Evolutionary conservation across 1,139 yeast species (phyloP).

Genomic region (Geotrichum reessii): DNA sequence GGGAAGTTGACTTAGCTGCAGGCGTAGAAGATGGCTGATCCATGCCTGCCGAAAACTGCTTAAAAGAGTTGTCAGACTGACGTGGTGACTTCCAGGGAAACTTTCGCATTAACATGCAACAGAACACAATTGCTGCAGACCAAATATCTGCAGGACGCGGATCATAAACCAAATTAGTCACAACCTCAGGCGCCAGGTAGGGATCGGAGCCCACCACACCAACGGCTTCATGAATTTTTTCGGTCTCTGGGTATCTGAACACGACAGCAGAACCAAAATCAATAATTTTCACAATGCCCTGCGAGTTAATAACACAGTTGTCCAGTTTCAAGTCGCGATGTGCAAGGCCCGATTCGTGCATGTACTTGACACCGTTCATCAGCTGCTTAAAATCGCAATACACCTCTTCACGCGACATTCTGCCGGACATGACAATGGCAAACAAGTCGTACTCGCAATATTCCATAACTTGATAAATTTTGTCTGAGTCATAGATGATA

Average conservation of each 20-base stretch:
- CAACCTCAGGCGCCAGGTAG: slow-evolving; percentile 89
- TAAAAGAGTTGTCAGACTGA: slow-evolving; percentile 74
- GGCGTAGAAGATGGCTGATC: slow-evolving; percentile 9
- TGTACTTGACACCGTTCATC: slow-evolving; percentile 70
- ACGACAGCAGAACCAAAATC: slow-evolving; percentile 95
- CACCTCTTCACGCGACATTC: slow-evolving; percentile 79
- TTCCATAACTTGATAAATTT: slow-evolving; percentile 89
- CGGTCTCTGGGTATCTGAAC: slow-evolving; percentile 83
- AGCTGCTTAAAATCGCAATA: slow-evolving; percentile 90
- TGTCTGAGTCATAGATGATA: slow-evolving; percentile 81
- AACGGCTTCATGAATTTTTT: slow-evolving; percentile 70
- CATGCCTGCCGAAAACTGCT: slow-evolving; percentile 43
- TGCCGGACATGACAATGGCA: slow-evolving; percentile 92
- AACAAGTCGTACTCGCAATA: slow-evolving; percentile 89
- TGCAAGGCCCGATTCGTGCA: slow-evolving; percentile 83
- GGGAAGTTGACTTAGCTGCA: slow-evolving; percentile 4
- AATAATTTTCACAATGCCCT: no score
- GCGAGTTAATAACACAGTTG: slow-evolving; percentile 80
- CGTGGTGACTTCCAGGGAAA: slow-evolving; percentile 98
- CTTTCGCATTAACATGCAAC: slow-evolving; percentile 90
- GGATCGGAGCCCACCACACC: slow-evolving; percentile 96
- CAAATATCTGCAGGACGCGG: slow-evolving; percentile 94
- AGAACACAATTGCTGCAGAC: slow-evolving; percentile 88
- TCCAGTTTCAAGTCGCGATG: slow-evolving; percentile 91
- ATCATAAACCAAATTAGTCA: slow-evolving; percentile 73